Evolutionary conservation across 352 stramenopile species (phyloP), one percentile per base, ranked within the genome.

Genomic region (Pythium brachiatum): DNA sequence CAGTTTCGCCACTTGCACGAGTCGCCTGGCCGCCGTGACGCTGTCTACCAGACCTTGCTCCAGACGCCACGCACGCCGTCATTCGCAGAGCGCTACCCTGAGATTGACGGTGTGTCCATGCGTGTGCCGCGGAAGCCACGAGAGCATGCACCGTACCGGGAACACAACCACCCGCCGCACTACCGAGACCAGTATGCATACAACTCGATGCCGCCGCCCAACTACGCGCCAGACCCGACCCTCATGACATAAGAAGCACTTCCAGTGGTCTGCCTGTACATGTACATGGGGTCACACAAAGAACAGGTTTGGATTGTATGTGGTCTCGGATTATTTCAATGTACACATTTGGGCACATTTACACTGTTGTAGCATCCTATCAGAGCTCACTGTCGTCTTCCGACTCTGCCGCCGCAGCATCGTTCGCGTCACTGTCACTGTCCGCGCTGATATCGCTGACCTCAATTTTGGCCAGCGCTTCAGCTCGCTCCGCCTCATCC

Each of bases 41-140:
- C 83, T 2, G 83, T 95, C 25, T 79, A 90, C 66, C 80, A 95
- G 62, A 93, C 86, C 6, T 65, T 94, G 39, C 58, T 93, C 0
- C 88, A 91, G 65, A 94, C 86, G 18, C 86, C 86, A 25, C 84
- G 84, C 15, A 94, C 85, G 39, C 86, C 86, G 56, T 94, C 84
- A 20, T 95, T 95, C 51, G 86, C 86, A 0, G 79, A 92, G 27
- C 72, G 84, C 29, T 90, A 91, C 63, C 86, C 86, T 2, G 77
- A 89, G 29, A 91, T 94, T 43, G 86, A 95, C 61, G 86, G 86
- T 11, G 86, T 95, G 5, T 72, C 72, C n/a, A 92, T 94, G 81
- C 79, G 81, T 43, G 75, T 72, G 18, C 83, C 86, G 15, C 70
- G 78, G 51, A 90, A 90, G 64, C 73, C 68, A n/a, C 62, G 53